Percentiles rank a stretch among this genome's conserved stretches.
Conservation (phyloP, 495 filamentous ascomycete species). For the Aspergillus baeticus region DNA sequence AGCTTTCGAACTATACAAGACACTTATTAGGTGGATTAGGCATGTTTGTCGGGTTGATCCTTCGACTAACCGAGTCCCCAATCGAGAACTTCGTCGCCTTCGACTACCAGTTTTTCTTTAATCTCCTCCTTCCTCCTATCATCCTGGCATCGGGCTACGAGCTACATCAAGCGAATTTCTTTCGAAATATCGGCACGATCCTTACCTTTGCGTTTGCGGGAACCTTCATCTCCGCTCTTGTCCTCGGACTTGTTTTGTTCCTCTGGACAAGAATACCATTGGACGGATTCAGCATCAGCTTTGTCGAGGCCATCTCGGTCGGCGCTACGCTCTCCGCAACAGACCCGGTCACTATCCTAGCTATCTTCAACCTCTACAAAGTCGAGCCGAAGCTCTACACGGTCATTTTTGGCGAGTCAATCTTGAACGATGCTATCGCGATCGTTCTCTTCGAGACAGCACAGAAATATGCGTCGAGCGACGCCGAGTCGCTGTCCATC, state of each 20-base stretch:
- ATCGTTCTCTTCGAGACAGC: constrained; percentile 99
- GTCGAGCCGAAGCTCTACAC: constrained; percentile 98
- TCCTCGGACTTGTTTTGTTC: constrained; percentile 82
- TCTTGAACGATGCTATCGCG: constrained; percentile 95
- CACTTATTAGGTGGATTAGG: constrained; percentile 48
- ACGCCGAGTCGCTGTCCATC: constrained; percentile 61
- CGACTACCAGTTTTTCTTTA: constrained; percentile 99
- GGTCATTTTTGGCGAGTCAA: constrained; percentile 96
- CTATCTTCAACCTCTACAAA: constrained; percentile 99
- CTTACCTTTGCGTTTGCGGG: constrained; percentile 98
- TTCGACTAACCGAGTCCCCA: constrained; percentile 75
- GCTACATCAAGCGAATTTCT: constrained; percentile 96
- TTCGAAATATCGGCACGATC: constrained; percentile 96
- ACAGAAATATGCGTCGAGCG: constrained; percentile 73
- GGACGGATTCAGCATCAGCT: constrained; percentile 79
- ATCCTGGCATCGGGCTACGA: constrained; percentile 97
- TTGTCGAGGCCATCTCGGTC: constrained; percentile 92
- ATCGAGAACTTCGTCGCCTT: constrained; percentile 90
- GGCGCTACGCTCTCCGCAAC: constrained; percentile 95
- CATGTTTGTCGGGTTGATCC: constrained; percentile 91
- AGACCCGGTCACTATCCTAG: constrained; percentile 94
- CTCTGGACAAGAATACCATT: constrained; percentile 85
- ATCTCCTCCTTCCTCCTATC: constrained; percentile 93
- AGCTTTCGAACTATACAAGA: neutral
- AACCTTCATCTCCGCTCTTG: constrained; percentile 94